Evolutionary conservation across 2,329 filamentous ascomycete species (phyloP), one percentile per base, ranked within the genome.

Genomic region (Hysterium pulicare): DNA sequence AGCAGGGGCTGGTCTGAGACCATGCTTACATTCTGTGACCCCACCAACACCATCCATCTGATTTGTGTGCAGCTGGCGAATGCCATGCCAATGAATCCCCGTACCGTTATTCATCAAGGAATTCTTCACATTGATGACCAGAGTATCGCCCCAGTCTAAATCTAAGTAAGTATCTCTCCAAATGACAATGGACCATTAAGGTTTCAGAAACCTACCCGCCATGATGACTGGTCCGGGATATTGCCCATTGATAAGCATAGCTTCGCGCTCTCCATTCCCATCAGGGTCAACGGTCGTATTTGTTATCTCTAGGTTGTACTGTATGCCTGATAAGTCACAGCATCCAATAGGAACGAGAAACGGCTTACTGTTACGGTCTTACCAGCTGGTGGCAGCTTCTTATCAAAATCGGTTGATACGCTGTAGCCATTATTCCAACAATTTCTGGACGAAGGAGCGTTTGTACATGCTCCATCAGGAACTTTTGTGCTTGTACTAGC

Each of bases 151-250:
- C 64, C 64, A 68, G 19, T 58, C 46, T 50, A 35, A 22, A n/a
- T 3, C 16, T 17, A 30, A 13, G 17, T 33, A 33, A 40, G 38
- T 16, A 24, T 6, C 9, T 4, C 20, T 33, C 19, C 5, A 33
- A 19, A 32, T 23, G 19, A 40, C 3, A 9, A 20, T 28, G 24
- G 24, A 30, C 15, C 3, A 20, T 17, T 26, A 23, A 15, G 7
- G 19, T 5, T 33, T 33, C n/a, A n/a, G n/a, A n/a, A n/a, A 16
- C 21, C 15, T 39, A 40, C 38, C 38, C 17, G 38, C 38, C n/a
- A 40, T 26, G 10, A 40, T 20, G 5, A 28, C 21, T 6, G 85
- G 86, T 0, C 83, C 86, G 1, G 85, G 85, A 46, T 79, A 83
- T 33, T 79, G 74, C 7, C 77, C 78, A 22, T 67, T 67, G 39